Percentiles rank a stretch among this genome's conserved stretches.
Evolutionary conservation across 2,329 filamentous ascomycete species (phyloP).

Genomic region (Beauveria medogensis): DNA sequence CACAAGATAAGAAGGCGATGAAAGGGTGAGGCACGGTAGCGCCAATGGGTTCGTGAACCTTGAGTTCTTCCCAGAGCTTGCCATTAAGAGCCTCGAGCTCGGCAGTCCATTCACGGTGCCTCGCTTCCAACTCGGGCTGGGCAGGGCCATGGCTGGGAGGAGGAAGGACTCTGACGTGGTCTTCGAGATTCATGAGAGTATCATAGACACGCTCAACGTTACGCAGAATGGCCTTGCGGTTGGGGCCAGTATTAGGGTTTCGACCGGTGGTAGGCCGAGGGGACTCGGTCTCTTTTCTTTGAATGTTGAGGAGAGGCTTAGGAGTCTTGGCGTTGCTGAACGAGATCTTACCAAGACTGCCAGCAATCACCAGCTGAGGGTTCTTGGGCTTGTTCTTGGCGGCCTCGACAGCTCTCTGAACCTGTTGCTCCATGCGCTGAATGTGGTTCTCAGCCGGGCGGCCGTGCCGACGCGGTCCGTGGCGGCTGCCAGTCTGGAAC

Average conservation of each 20-base stretch:
- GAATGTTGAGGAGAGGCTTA: constrained; percentile 90
- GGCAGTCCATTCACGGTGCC: constrained; percentile 64
- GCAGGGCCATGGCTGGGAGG: constrained; percentile 43
- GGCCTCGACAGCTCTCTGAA: constrained; percentile 91
- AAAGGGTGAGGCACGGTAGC: constrained; percentile 78
- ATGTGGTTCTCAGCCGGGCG: constrained; percentile 92
- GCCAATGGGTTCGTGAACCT: constrained; percentile 87
- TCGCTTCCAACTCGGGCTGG: constrained; percentile 61
- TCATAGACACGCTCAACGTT: constrained; percentile 86
- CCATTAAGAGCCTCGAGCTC: constrained; percentile 61
- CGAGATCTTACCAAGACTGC: constrained; percentile 93
- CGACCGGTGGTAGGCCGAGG: constrained; percentile 44
- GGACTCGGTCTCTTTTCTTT: constrained; percentile 65
- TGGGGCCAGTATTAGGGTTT: constrained; percentile 41
- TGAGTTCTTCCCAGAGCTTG: constrained; percentile 77
- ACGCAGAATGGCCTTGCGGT: constrained; percentile 73
- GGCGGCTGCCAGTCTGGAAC: constrained; percentile 83
- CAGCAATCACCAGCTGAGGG: constrained; percentile 92
- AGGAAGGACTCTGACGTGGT: constrained; percentile 78
- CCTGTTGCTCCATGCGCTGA: constrained; percentile 98
- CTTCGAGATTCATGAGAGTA: constrained; percentile 87
- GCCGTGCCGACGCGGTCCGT: constrained; percentile 65
- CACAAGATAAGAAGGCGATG: constrained; percentile 88
- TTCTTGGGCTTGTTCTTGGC: constrained; percentile 98
- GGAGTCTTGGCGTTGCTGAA: constrained; percentile 99